Evolutionary conservation across 805 yeast genomes (phyloP).

Genomic region (Starmerella geochares): DNA sequence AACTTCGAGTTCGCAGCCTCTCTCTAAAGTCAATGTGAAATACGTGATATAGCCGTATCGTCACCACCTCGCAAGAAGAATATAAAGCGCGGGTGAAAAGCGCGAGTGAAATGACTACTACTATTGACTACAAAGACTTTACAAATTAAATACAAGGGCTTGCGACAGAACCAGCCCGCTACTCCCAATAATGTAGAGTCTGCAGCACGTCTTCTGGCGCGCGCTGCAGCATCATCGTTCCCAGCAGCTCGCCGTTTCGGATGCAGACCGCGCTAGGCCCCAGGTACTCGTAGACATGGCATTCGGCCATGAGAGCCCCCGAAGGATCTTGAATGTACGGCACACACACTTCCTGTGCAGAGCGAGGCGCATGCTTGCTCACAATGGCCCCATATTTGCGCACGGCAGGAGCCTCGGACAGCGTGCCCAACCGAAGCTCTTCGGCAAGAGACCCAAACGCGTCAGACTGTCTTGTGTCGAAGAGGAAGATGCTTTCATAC

Average conservation of each 20-base stretch:
- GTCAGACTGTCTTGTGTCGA: conserved; percentile 18
- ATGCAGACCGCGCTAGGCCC: conserved; percentile 32
- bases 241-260: conserved; percentile 23
- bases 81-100: too few relatives aligned
- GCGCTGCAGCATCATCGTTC: conserved; percentile 24
- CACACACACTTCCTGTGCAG: background rate
- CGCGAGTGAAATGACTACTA: too few relatives aligned
- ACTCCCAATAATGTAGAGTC: conserved; percentile 10
- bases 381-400: conserved; percentile 15
- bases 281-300: conserved; percentile 29
- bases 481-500: conserved; percentile 19
- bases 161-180: background rate
- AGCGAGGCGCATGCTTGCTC: conserved; percentile 10
- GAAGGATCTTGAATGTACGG: conserved; percentile 25
- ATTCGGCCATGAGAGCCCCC: conserved; percentile 27
- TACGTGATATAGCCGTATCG: too few relatives aligned
- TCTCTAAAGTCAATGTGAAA: too few relatives aligned
- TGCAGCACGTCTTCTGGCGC: conserved; percentile 9
- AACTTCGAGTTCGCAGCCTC: too few relatives aligned
- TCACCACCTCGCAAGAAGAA: too few relatives aligned
- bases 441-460: background rate
- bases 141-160: background rate
- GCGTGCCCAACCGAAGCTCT: background rate
- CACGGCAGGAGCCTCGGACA: conserved; percentile 16
- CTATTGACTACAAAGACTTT: too few relatives aligned